A percentile compares a stretch with the other conserved stretches of the same genome.
Conservation (phyloP, 257 asterid species). For the Paraleonurus japonicus region DNA sequence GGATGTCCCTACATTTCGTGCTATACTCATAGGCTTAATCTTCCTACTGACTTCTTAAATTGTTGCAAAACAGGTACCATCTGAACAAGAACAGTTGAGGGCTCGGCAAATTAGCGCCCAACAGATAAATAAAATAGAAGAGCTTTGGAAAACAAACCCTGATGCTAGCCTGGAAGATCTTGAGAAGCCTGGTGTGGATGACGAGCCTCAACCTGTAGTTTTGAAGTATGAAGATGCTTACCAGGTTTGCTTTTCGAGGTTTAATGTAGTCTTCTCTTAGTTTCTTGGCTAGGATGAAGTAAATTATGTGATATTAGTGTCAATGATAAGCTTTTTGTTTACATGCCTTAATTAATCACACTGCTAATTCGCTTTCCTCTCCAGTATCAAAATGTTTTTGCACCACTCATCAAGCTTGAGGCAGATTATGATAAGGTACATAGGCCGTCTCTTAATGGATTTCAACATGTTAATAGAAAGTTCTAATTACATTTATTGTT, state of each 20-base stretch:
- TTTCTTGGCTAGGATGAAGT: constrained; percentile 8
- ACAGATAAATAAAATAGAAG: constrained; percentile 97
- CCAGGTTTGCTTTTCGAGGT: constrained; percentile 56
- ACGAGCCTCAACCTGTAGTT: constrained; percentile 93
- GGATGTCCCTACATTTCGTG: constrained; percentile 14
- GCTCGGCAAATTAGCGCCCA: constrained; percentile 99
- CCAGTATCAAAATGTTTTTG: constrained; percentile 98
- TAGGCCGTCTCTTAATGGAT: not conserved
- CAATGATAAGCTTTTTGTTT: not conserved
- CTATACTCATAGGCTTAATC: not conserved
- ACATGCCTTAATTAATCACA: constrained; percentile 18
- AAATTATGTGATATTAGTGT: constrained; percentile 7
- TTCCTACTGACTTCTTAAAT: constrained; percentile 23
- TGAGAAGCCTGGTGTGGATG: constrained; percentile 99
- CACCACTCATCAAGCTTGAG: constrained; percentile 98
- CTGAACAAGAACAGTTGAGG: constrained; percentile 97
- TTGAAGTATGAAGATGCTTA: constrained; percentile 97
- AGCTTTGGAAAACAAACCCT: constrained; percentile 98
- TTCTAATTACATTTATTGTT: constrained; percentile 23
- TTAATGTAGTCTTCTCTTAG: constrained; percentile 4
- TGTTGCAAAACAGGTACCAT: constrained; percentile 67
- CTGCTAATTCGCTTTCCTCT: constrained; percentile 28
- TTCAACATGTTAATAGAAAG: not conserved
- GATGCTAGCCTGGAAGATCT: constrained; percentile 98
- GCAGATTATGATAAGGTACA: constrained; percentile 98